phyloP scores from a whole-genome alignment of 345 rosid genomes.

The Ceriops tagal region DNA sequence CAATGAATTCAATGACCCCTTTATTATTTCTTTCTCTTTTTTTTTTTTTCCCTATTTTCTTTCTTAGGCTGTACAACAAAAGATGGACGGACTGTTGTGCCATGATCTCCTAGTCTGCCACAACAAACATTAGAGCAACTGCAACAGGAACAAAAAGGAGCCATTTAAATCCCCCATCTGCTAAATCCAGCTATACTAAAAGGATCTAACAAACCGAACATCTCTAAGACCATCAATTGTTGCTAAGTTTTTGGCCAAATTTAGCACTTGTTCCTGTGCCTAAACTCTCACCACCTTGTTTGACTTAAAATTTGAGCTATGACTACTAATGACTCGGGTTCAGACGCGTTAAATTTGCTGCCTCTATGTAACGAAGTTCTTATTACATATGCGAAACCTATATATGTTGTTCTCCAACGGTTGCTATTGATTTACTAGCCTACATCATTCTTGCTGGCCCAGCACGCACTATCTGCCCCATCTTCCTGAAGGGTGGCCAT shows the following conservation, averaged over 20 bases:
- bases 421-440: slow-evolving; percentile 41
- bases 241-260: slow-evolving; percentile 28
- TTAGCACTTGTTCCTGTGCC: slow-evolving; percentile 59
- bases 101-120: slow-evolving; percentile 7
- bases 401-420: neutral
- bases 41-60: neutral
- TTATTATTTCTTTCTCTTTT: slow-evolving; percentile 1
- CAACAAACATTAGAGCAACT: neutral
- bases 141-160: slow-evolving; percentile 45
- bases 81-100: slow-evolving; percentile 1
- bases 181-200: slow-evolving; percentile 37
- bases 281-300: slow-evolving; percentile 16
- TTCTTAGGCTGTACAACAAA: neutral
- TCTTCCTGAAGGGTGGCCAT: slow-evolving; percentile 27
- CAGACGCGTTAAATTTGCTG: too few relatives aligned
- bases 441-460: slow-evolving; percentile 44
- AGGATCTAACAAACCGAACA: neutral
- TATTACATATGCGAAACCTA: neutral
- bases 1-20: slow-evolving; percentile 19
- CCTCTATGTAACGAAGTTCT: too few relatives aligned
- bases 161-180: slow-evolving; percentile 9
- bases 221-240: neutral
- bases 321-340: neutral
- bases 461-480: slow-evolving; percentile 23
- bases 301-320: neutral